phyloP scores from a whole-genome alignment of 176 grass and related monocot species.

The Avena insularis region DNA sequence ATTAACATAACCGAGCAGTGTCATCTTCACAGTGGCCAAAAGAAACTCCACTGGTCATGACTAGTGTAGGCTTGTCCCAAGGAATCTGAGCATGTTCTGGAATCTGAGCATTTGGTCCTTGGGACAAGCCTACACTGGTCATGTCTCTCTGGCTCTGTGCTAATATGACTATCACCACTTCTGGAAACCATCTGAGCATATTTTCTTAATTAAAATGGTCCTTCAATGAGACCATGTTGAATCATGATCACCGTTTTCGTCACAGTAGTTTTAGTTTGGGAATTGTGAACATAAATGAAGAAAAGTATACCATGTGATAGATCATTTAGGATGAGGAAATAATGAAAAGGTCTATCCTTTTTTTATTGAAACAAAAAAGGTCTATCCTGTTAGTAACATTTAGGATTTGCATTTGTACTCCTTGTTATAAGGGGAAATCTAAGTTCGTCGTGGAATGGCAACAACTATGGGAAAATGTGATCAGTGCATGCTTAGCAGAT shows the following conservation, averaged over 20 bases:
- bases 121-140: neutral
- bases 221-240: neutral
- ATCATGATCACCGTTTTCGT: neutral
- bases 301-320: neutral
- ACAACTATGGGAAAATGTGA: neutral
- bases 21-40: neutral
- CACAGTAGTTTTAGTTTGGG: neutral
- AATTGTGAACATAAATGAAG: neutral
- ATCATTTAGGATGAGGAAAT: neutral
- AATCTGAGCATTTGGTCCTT: neutral
- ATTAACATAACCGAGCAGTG: neutral
- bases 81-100: too few species aligned
- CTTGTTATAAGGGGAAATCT: neutral
- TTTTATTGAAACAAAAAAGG: too few species aligned
- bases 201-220: neutral
- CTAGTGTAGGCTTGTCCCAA: too few species aligned
- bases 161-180: constrained; percentile 11
- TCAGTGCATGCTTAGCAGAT: neutral
- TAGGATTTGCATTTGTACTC: neutral
- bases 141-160: neutral
- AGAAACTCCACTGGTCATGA: too few species aligned
- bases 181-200: neutral
- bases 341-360: neutral
- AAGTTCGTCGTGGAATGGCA: neutral
- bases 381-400: neutral